Base-by-base conservation (phyloP, 306 rosid species). In the Vigna mungo region DNA sequence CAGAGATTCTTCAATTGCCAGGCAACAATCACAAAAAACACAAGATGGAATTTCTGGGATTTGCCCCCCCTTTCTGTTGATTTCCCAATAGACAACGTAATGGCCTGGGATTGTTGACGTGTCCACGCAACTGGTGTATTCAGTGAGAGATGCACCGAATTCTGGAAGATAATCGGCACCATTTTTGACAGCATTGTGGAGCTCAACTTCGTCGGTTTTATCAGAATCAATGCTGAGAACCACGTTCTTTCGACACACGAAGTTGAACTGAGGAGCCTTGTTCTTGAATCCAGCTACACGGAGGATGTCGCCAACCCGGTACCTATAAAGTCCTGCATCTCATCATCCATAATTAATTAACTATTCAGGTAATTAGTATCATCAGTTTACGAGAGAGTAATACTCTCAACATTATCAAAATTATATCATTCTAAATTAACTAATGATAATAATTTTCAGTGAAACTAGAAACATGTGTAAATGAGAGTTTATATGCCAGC, bases 181-280 rank as follows among this genome's bases (percentile, higher is more conserved):
- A 43, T 6, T 18, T 2, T 41, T 66, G 2, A 66, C 36, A 1
- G 71, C 71, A 43, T 66, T 66, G 14, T 66, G 71, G 21, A 66
- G 18, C 36, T 66, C 71, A 66, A 66, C 71, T 66, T 66, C 71
- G 8, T 66, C 71, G 3, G 53, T 66, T 66, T 66, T 66, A 34
- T 66, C 71, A 2, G 71, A 41, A 20, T 66, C 71, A 41, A 66
- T 66, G 71, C 71, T 66, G 3, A 66, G 53, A 17, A 66, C 71
- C 11, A 66, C 71, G 18, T 43, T 66, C 51, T 66, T 66, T 20
- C 53, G 17, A 9, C 71, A 66, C 36, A 66, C 71, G 49, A 66
- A 66, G 34, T 66, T 41, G 53, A 66, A 66, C 44, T 43, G 36
- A 5, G 71, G 71, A 41, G 71, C 53, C 36, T 66, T 66, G 53